Evolutionary conservation across 106 monocot genomes (phyloP).

Genomic region (Allium sativum): DNA sequence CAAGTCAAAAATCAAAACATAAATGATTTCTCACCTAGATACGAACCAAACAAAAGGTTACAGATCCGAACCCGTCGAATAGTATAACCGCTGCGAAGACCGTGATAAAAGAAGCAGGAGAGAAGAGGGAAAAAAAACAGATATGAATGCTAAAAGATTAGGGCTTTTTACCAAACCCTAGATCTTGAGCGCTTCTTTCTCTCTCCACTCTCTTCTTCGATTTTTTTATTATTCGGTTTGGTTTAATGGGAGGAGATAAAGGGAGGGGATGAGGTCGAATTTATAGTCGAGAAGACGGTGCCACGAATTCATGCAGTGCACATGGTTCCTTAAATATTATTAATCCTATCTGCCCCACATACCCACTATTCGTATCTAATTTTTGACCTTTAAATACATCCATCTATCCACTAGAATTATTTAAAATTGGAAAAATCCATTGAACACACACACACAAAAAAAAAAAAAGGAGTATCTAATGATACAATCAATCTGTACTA

Average conservation of each 20-base stretch:
- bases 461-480: no score
- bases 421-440: no score
- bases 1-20: neutral
- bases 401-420: no score
- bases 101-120: constrained; percentile 5
- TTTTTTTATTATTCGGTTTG: neutral
- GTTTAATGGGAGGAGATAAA: neutral
- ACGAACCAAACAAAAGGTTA: neutral
- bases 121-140: neutral
- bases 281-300: neutral
- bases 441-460: no score
- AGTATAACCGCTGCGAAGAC: neutral
- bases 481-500: no score
- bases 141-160: neutral
- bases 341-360: neutral
- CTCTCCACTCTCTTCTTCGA: neutral
- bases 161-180: neutral
- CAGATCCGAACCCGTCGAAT: neutral
- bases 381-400: no score
- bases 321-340: neutral
- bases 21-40: neutral
- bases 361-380: no score
- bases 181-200: constrained; percentile 4
- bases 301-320: constrained; percentile 1
- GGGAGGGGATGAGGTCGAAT: neutral